Base-by-base conservation (phyloP, 768 basidiomycete species). In the Termitomyces sp. region DNA sequence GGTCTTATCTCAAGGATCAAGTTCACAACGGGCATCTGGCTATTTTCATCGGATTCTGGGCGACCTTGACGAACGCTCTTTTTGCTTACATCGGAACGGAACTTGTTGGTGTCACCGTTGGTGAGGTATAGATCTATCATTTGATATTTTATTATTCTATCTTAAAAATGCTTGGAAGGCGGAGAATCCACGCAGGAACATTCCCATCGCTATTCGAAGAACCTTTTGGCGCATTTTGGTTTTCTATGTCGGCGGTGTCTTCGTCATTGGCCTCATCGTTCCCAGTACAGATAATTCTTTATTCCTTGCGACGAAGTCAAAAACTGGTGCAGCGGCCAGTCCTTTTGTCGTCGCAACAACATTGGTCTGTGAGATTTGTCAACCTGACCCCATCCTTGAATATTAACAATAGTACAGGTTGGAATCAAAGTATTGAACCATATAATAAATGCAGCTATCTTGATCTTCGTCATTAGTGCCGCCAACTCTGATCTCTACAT, bases 51-150 rank as follows among this genome's bases (percentile, higher is more conserved):
- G 86, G 85, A 11, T 86, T 91, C 66, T 90, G 86, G 82, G 76
- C 81, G 16, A 84, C 85, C 3, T 69, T 89, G 44, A 85, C 82
- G 46, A 90, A 85, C 59, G 88, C 85, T 25, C 73, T 87, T 3
- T 90, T 91, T 70, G 84, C 87, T 14, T 85, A 80, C 66, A 81
- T 85, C 56, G 86, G 88, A 30, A 92, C 88, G 19, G 89, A 92
- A 68, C 75, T 89, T 17, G 83, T 92, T 57, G 88, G 88, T 65
- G 82, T 89, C 56, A 78, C 78, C 37, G 78, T 79, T n/a, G 78
- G 78, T 63, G 78, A 79, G 64, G 73, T 74, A 55, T 46, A 50
- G 16, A 27, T 55, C 17, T 37, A 3, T 56, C 41, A 51, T 49
- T 23, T 16, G 6, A 34, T 52, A 27, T 37, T n/a, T n/a, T 44